phyloP scores from a whole-genome alignment of 768 basidiomycete genomes.

The Pleurotus djamor region DNA sequence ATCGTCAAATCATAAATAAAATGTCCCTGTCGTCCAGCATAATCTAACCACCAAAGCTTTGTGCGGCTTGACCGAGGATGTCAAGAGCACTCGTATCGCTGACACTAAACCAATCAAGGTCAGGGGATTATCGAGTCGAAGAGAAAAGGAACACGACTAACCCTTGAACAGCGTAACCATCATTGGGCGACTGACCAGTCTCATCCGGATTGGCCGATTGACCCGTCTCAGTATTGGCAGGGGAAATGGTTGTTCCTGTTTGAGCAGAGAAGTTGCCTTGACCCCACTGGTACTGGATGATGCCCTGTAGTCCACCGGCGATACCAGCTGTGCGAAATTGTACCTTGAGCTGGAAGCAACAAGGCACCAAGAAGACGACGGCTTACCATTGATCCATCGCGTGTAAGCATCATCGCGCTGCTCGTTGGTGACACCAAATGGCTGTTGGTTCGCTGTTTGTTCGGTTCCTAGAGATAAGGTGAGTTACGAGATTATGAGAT shows the following conservation, averaged over 20 bases:
- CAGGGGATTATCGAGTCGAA: background rate
- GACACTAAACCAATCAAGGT: background rate
- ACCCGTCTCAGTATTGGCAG: conserved; percentile 27
- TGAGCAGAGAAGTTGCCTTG: conserved; percentile 46
- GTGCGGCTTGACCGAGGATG: conserved; percentile 5
- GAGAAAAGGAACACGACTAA: conserved; percentile 18
- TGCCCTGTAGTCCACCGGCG: conserved; percentile 34
- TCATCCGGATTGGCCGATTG: conserved; percentile 23
- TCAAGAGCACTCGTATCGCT: background rate
- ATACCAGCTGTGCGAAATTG: conserved; percentile 31
- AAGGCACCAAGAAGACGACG: background rate
- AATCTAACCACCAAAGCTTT: background rate
- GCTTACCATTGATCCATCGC: conserved; percentile 49
- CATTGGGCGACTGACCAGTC: conserved; percentile 59
- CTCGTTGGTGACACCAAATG: conserved; percentile 49
- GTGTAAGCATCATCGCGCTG: conserved; percentile 53
- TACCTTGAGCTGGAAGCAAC: background rate
- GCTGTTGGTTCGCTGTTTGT: conserved; percentile 16
- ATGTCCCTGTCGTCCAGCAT: background rate
- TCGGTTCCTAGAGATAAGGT: conserved; percentile 5
- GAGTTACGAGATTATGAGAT: background rate
- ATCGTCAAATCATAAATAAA: background rate
- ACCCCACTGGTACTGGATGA: conserved; percentile 59
- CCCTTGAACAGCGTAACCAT: conserved; percentile 56
- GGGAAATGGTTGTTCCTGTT: conserved; percentile 43